Base-by-base conservation (phyloP, 805 yeast species). In the Saccharomycopsis vini region DNA sequence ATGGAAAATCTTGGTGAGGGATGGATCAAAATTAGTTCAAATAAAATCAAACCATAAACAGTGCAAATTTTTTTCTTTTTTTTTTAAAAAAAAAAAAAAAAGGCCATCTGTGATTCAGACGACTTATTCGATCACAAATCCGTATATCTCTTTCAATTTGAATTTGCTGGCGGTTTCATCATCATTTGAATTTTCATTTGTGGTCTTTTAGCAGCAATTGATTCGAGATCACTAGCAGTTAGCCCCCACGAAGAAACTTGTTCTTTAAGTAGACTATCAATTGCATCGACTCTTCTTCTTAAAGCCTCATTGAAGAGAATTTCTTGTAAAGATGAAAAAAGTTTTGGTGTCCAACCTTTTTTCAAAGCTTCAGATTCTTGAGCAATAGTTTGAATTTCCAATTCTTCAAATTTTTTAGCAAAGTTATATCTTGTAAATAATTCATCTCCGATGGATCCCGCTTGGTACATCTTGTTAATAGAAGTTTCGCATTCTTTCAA, bases 281-380 rank as follows among this genome's bases (percentile, higher is more conserved):
- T 62, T 3, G 71, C 62, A 6, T 53, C 50, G 42, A 64, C 65
- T 56, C 97, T 80, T 68, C 92, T 78, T 62, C 90, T 75, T 42
- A 90, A 68, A 1, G 96, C 96, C 63, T 84, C 90, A 59, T 90
- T 92, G 62, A 88, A 84, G 50, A 95, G 86, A 41, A 90, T 81
- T 59, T 92, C 97, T 59, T 83, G 90, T 36, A 89, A 81, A 12
- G 80, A 73, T 7, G 83, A 83, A 56, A 87, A 81, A 55, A 87
- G 75, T 36, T 72, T 64, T 51, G 75, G 81, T 5, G 81, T 77
- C 95, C 96, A 89, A 28, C 87, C 90, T 36, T 78, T 75, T 56
- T 84, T 82, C 51, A 74, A 66, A 15, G 64, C 52, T 59, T 85
- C 87, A 35, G 92, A 87, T 62, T 86, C 95, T 44, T 60, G 64